phyloP scores from a whole-genome alignment of 441 rosid genomes.

The Eruca vesicaria region DNA sequence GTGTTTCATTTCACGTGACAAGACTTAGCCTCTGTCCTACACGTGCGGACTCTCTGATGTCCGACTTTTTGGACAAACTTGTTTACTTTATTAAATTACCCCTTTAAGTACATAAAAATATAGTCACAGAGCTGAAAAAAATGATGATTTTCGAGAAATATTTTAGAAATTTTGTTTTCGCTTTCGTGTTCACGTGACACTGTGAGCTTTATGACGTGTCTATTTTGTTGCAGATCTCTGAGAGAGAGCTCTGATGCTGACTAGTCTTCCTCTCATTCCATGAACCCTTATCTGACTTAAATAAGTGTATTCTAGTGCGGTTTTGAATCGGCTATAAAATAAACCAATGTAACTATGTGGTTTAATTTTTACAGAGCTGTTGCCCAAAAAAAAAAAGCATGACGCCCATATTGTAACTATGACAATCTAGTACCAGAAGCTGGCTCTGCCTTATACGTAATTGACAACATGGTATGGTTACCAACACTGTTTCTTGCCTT shows the following conservation, averaged over 20 bases:
- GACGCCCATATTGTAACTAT: neutral
- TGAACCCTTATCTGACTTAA: neutral
- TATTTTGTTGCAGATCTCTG: neutral
- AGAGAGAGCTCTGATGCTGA: neutral
- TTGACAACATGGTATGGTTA: neutral
- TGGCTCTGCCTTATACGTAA: neutral
- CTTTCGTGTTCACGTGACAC: neutral
- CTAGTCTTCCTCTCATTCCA: neutral
- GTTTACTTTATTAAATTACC: neutral
- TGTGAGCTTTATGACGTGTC: neutral
- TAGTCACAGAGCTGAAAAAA: neutral
- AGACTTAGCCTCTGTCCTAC: slow-evolving; percentile 27
- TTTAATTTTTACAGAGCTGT: no score
- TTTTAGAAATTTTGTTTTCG: neutral
- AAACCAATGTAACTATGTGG: neutral
- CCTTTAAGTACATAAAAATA: neutral
- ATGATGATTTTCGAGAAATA: neutral
- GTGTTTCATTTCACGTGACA: slow-evolving; percentile 37
- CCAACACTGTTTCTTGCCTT: neutral
- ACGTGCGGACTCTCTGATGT: slow-evolving; percentile 30
- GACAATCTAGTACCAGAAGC: neutral
- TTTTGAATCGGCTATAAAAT: neutral
- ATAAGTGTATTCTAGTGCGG: neutral
- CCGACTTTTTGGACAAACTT: slow-evolving; percentile 18
- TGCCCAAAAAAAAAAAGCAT: no score